Conservation (phyloP, 2,329 filamentous ascomycete genomes). For the Paecilomyces formosus region DNA sequence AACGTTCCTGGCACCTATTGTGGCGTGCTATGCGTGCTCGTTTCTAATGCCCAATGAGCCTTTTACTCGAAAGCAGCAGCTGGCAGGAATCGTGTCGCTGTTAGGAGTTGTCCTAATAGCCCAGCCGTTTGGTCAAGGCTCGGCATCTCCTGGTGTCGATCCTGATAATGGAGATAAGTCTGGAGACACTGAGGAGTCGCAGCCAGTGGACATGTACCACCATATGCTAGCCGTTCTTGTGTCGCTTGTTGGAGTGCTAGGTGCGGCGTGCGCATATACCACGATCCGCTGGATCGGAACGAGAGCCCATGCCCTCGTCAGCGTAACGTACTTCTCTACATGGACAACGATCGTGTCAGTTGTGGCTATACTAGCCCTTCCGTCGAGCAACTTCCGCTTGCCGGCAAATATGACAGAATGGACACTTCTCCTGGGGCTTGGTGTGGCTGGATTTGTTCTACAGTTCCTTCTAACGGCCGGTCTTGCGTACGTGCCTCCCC, state of each 20-base stretch:
- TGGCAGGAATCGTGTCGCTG: slow-evolving; percentile 68
- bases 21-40: slow-evolving; percentile 74
- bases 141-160: slow-evolving; percentile 1
- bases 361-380: slow-evolving; percentile 50
- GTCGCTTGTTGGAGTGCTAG: slow-evolving; percentile 69
- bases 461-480: slow-evolving; percentile 80
- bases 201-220: slow-evolving; percentile 49
- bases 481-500: slow-evolving; percentile 61
- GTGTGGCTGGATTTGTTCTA: slow-evolving; percentile 69
- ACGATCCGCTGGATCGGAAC: slow-evolving; percentile 73
- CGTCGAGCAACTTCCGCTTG: slow-evolving; percentile 50
- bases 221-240: slow-evolving; percentile 63
- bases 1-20: slow-evolving; percentile 73
- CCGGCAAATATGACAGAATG: slow-evolving; percentile 53
- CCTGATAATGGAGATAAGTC: background rate
- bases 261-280: slow-evolving; percentile 67
- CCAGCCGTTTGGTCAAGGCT: slow-evolving; percentile 45
- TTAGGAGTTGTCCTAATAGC: slow-evolving; percentile 78
- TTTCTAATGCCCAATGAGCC: slow-evolving; percentile 63
- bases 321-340: slow-evolving; percentile 73
- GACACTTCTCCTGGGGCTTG: slow-evolving; percentile 60
- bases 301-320: slow-evolving; percentile 73
- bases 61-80: slow-evolving; percentile 68
- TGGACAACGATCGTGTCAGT: slow-evolving; percentile 63
- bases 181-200: slow-evolving; percentile 14